These are phyloP conservation scores for Pichia californica DNA, from an alignment of 805 yeast species.

Conservation along the genomic window DNA sequence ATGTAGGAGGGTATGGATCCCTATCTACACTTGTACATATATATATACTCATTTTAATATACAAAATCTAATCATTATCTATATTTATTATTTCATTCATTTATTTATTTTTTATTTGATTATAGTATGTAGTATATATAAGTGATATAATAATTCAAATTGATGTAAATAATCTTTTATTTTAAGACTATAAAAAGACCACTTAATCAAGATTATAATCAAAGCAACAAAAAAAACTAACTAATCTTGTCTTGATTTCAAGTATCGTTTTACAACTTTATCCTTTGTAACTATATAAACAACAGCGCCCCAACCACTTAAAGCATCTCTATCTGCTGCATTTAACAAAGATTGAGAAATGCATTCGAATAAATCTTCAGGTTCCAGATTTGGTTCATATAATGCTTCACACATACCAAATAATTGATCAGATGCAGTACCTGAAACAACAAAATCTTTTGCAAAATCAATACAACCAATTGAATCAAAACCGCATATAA, in stretches of 20 bases:
- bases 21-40: too few relatives aligned
- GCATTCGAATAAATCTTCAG: conserved; percentile 94
- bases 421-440: conserved; percentile 94
- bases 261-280: conserved; percentile 76
- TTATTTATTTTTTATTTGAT: too few relatives aligned
- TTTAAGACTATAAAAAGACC: too few relatives aligned
- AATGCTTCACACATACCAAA: conserved; percentile 98
- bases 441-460: conserved; percentile 88
- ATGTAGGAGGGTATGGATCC: too few relatives aligned
- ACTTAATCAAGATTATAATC: background rate
- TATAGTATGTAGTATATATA: too few relatives aligned
- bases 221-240: background rate
- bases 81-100: too few relatives aligned
- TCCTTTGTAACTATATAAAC: conserved; percentile 91
- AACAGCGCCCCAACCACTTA: conserved; percentile 98
- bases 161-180: too few relatives aligned
- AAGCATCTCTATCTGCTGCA: conserved; percentile 95
- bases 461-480: conserved; percentile 97
- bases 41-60: too few relatives aligned
- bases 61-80: too few relatives aligned
- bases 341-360: conserved; percentile 88
- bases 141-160: too few relatives aligned
- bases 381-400: conserved; percentile 88
- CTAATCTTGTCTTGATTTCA: conserved; percentile 94
- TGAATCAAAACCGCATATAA: conserved; percentile 89